Evolutionary conservation across 805 yeast genomes (phyloP), one percentile per base, ranked within the genome.

Genomic region (Wickerhamomyces strasburgensis): DNA sequence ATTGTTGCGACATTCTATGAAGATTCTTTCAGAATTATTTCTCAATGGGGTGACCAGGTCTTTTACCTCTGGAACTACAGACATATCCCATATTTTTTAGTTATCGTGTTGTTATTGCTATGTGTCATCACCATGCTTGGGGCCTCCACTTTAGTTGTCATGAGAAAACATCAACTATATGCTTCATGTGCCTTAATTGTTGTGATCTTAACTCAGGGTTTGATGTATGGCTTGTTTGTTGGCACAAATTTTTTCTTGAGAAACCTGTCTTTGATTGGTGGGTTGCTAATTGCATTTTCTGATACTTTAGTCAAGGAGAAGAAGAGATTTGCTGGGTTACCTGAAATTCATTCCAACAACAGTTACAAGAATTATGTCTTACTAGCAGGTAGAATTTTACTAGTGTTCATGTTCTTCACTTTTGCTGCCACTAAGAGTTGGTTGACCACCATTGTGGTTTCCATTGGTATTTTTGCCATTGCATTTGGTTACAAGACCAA

Each of bases 1-100:
- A 89, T 90, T 44, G 96, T 90, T 38, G 95, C 95, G 33, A 93
- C 98, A 0, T 90, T 89, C 58, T 75, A 78, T 48, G 98, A 90
- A 63, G 98, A 93, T 56, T 75, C 95, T 3, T 58, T 81, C 36
- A 75, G 98, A 60, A 85, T 90, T 52, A 50, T 79, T 36, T 65
- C 87, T 5, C 97, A 89, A 65, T 90, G 97, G 97, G 61, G 72
- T 25, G 95, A 86, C 53, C 98, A 90, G 62, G 85, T 86, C 17
- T 83, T 77, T 59, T 90, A 84, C 60, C 69, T 93, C 49, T 73
- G 84, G 67, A 77, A 78, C 49, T 84, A 78, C 67, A 78, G 95
- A 57, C 85, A 80, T 49, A 66, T 80, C 42, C 94, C 95, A 60
- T 72, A 76, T 48, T 75, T 82, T 71, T 62, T 90, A 39, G 87